Conservation (phyloP, 257 asterid species). For the Cordia subcordata region DNA sequence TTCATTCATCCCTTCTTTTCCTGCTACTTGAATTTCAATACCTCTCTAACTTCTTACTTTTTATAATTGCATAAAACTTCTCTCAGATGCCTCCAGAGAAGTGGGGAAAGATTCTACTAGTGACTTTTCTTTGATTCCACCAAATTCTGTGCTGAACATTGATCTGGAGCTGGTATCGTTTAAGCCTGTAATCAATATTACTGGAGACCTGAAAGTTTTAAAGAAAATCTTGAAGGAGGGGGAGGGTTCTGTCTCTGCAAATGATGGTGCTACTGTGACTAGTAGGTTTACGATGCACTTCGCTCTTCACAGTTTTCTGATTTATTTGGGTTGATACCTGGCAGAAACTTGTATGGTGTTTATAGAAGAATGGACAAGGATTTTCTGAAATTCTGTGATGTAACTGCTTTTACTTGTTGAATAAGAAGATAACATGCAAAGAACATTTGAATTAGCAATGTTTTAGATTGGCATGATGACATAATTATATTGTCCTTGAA, state of each 20-base stretch:
- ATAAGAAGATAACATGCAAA: no score
- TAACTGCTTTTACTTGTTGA: no score
- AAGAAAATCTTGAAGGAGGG: conserved; percentile 69
- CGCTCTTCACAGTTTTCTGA: not conserved
- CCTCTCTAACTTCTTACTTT: not conserved
- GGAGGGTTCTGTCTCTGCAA: conserved; percentile 49
- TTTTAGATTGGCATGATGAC: no score
- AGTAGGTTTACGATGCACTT: conserved; percentile 28
- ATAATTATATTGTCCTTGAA: no score
- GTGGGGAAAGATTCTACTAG: conserved; percentile 20
- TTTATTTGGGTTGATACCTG: not conserved
- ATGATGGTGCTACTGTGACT: conserved; percentile 61
- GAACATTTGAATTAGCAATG: no score
- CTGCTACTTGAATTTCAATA: conserved; percentile 3
- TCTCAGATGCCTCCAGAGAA: conserved; percentile 57
- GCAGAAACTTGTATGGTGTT: not conserved
- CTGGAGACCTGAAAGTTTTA: conserved; percentile 51
- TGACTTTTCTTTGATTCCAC: conserved; percentile 33
- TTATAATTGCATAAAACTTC: conserved; percentile 10
- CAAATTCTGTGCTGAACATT: conserved; percentile 42
- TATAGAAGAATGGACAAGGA: no score
- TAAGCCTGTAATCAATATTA: conserved; percentile 52
- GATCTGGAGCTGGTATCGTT: conserved; percentile 45
- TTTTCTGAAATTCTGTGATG: no score
- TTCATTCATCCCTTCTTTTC: no score